Conservation (phyloP, 768 basidiomycete genomes). For the Lanmaoa rubissima region DNA sequence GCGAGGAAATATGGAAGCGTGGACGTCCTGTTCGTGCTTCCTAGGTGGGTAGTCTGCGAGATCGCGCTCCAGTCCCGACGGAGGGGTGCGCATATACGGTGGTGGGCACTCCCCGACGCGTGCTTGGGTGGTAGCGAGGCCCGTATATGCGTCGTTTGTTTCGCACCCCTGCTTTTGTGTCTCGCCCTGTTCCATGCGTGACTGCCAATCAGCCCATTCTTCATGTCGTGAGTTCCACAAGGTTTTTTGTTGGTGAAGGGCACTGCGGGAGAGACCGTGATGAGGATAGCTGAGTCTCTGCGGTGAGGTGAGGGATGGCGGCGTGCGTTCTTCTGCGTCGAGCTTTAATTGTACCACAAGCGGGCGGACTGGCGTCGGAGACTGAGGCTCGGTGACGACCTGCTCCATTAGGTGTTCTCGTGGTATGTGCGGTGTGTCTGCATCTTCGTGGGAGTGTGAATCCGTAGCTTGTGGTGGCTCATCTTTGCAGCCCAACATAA, state of each 20-base stretch:
- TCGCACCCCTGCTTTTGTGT: not conserved
- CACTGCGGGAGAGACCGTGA: slow-evolving; percentile 62
- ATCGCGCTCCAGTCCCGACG: slow-evolving; percentile 35
- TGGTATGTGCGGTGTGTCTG: slow-evolving; percentile 5
- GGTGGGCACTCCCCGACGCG: slow-evolving; percentile 3
- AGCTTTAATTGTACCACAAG: slow-evolving; percentile 3
- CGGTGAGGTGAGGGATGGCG: slow-evolving; percentile 8
- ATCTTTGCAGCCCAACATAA: not conserved
- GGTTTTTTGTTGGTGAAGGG: slow-evolving; percentile 56
- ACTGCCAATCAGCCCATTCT: slow-evolving; percentile 44
- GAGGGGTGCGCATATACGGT: slow-evolving; percentile 20
- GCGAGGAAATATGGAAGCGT: slow-evolving; percentile 48
- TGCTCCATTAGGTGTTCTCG: slow-evolving; percentile 17
- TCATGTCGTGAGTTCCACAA: slow-evolving; percentile 61
- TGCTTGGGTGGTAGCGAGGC: slow-evolving; percentile 13
- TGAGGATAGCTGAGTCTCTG: slow-evolving; percentile 48
- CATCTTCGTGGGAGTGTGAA: slow-evolving; percentile 14
- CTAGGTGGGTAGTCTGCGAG: slow-evolving; percentile 7
- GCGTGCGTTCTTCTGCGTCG: not conserved
- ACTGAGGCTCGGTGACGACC: slow-evolving; percentile 13
- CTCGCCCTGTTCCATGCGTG: slow-evolving; percentile 9
- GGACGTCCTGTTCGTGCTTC: slow-evolving; percentile 14
- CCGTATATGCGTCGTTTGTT: slow-evolving; percentile 28
- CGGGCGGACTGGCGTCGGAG: slow-evolving; percentile 25
- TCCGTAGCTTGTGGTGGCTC: slow-evolving; percentile 9